Percentiles rank a stretch among this genome's conserved stretches.
These are phyloP conservation scores for Pseudonectria foliicola DNA, from an alignment of 2,329 filamentous ascomycete genomes.

Conservation along the genomic window DNA sequence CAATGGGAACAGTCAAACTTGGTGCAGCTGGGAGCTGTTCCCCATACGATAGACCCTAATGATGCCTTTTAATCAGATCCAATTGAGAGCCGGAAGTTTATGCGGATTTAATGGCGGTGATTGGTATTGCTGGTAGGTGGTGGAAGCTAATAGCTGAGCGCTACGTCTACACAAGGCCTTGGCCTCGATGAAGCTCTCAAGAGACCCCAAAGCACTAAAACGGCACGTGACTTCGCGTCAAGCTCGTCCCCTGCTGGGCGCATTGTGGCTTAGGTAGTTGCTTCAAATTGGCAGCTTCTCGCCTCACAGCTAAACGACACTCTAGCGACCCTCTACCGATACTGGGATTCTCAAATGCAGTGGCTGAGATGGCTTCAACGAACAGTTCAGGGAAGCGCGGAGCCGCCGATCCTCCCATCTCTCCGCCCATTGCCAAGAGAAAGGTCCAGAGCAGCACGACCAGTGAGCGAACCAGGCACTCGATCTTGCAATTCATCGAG, in stretches of 20 bases:
- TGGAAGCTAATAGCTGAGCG: too few relatives aligned
- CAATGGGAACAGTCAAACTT: background rate
- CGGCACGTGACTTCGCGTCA: constrained; percentile 28
- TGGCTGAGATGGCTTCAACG: constrained; percentile 19
- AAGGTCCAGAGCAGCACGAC: constrained; percentile 45
- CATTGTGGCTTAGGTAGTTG: too few relatives aligned
- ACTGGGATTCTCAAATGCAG: background rate
- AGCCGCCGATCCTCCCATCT: constrained; percentile 36
- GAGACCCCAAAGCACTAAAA: too few relatives aligned
- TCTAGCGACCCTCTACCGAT: too few relatives aligned
- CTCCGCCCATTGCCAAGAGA: constrained; percentile 47
- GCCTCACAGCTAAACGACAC: background rate
- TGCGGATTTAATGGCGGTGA: too few relatives aligned
- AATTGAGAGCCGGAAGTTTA: too few relatives aligned
- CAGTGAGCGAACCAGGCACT: constrained; percentile 28
- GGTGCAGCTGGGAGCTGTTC: too few relatives aligned
- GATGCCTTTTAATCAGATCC: too few relatives aligned
- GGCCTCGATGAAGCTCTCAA: background rate
- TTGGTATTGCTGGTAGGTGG: too few relatives aligned
- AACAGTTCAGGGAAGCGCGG: constrained; percentile 27
- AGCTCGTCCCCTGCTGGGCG: constrained; percentile 1
- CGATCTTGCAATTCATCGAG: background rate
- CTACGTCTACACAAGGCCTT: too few relatives aligned
- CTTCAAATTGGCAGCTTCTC: background rate
- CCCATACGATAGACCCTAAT: too few relatives aligned